Evolutionary conservation across 306 rosid genomes (phyloP).

Genomic region (Argentina anserina): DNA sequence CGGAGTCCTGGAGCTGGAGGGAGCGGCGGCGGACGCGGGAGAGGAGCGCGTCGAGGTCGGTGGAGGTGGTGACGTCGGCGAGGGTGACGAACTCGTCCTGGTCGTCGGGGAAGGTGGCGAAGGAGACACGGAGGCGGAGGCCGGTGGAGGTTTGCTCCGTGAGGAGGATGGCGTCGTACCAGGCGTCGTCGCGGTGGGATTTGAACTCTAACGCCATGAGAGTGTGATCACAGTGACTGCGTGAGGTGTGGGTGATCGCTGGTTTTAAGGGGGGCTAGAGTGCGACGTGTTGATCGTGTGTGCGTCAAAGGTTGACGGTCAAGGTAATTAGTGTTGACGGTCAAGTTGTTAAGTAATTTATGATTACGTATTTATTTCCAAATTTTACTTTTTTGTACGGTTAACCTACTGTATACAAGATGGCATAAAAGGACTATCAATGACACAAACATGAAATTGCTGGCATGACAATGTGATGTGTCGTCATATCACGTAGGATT

Average conservation of each 20-base stretch:
- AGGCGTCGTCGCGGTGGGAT: conserved; percentile 31
- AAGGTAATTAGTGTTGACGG: no score
- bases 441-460: no score
- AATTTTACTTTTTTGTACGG: no score
- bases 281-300: not conserved
- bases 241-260: not conserved
- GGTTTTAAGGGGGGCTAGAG: no score
- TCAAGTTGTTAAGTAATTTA: no score
- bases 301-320: not conserved
- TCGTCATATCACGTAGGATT: no score
- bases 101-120: conserved; percentile 18
- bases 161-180: conserved; percentile 30
- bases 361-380: no score
- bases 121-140: conserved; percentile 21
- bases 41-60: conserved; percentile 19
- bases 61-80: conserved; percentile 6
- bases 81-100: conserved; percentile 13
- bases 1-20: conserved; percentile 43
- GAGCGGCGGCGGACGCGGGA: conserved; percentile 35
- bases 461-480: no score
- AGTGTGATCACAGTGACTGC: not conserved
- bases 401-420: no score
- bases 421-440: no score
- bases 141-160: conserved; percentile 7
- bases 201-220: conserved; percentile 26